Evolutionary conservation across 2,329 filamentous ascomycete genomes (phyloP).

Genomic region (Ophiostoma tasmaniense): DNA sequence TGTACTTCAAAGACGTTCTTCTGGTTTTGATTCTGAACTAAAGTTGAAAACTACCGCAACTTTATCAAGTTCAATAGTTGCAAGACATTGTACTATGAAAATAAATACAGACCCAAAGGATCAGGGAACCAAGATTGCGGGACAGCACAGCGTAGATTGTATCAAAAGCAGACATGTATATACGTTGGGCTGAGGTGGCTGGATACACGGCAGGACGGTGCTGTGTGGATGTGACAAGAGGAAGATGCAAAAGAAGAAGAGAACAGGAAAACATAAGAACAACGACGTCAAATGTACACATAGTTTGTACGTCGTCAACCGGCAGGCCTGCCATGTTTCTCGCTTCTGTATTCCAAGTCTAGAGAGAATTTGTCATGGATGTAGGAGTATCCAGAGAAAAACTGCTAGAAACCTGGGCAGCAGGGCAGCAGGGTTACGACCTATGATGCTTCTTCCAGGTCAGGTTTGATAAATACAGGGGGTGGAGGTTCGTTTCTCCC

Average conservation of each 20-base stretch:
- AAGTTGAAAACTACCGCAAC: background rate
- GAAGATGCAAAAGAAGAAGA: background rate
- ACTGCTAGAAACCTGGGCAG: background rate
- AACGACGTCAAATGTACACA: background rate
- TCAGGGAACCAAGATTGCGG: background rate
- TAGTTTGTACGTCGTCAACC: background rate
- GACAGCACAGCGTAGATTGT: background rate
- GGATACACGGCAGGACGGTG: background rate
- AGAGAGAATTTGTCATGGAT: background rate
- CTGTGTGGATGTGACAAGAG: background rate
- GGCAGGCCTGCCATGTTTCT: slow-evolving; percentile 5
- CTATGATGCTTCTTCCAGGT: background rate
- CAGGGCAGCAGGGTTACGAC: background rate
- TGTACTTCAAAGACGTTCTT: background rate
- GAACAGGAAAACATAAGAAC: background rate
- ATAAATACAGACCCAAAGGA: background rate
- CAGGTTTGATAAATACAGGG: background rate
- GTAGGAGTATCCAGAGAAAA: background rate
- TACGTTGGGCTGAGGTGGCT: background rate
- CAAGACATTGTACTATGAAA: background rate
- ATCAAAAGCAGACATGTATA: background rate
- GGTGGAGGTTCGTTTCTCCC: background rate
- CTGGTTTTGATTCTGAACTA: background rate
- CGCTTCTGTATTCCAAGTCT: background rate
- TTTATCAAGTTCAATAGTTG: background rate